These are phyloP conservation scores for Puccinia sorghi DNA, from an alignment of 1,284 basidiomycete genomes.

Conservation along the genomic window DNA sequence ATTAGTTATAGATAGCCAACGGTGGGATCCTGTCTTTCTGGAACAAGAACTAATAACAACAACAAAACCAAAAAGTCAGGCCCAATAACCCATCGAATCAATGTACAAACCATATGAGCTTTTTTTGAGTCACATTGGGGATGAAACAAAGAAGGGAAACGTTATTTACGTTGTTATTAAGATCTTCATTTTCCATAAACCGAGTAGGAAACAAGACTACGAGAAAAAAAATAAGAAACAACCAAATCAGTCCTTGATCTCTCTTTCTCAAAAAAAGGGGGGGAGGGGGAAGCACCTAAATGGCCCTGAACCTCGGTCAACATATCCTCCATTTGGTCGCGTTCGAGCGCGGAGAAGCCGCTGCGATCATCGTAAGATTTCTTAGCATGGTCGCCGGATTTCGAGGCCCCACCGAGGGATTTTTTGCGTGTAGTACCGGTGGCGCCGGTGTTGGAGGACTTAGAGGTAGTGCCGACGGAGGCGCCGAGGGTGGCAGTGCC, in stretches of 20 bases:
- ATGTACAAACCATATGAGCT: no score
- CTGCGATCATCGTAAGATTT: conserved; percentile 58
- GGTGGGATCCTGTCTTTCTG: conserved; percentile 69
- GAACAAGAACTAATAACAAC: conserved; percentile 70
- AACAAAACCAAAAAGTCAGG: conserved; percentile 55
- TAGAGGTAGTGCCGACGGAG: conserved; percentile 51
- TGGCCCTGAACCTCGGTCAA: conserved; percentile 76
- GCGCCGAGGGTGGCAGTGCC: conserved; percentile 51
- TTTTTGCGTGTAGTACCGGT: conserved; percentile 9
- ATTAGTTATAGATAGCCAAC: conserved; percentile 59
- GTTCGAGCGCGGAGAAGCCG: conserved; percentile 67
- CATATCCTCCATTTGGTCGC: conserved; percentile 81
- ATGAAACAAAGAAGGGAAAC: neutral
- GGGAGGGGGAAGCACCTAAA: conserved; percentile 64
- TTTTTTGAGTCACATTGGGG: no score
- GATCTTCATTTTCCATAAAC: conserved; percentile 47
- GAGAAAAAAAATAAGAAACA: neutral
- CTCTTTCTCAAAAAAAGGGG: neutral
- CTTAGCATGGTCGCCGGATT: conserved; percentile 53
- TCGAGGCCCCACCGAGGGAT: conserved; percentile 34
- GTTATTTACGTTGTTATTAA: conserved; percentile 42
- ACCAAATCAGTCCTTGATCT: neutral
- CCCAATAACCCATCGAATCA: no score
- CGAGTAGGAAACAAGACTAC: conserved; percentile 47
- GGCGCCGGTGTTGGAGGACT: neutral